Conservation (phyloP, 305 asterid species). For the Solanum hybrid region DNA sequence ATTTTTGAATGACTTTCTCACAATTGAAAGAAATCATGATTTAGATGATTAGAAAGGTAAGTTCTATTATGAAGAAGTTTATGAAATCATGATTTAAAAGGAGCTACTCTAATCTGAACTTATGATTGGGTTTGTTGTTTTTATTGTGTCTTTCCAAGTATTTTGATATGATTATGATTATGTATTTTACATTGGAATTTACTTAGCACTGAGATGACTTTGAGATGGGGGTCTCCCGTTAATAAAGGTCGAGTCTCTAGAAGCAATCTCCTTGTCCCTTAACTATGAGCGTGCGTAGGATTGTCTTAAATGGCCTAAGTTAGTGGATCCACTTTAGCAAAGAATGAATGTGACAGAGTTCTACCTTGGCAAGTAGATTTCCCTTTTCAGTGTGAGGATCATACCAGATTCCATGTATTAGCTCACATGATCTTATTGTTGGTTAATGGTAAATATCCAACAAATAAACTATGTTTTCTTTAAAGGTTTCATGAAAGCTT, state of each 20-base stretch:
- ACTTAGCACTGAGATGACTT: neutral
- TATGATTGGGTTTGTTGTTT: neutral
- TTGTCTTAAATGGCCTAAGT: neutral
- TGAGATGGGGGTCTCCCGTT: neutral
- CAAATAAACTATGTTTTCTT: neutral
- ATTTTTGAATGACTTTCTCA: too few relatives aligned
- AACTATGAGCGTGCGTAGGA: neutral
- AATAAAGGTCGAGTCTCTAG: neutral
- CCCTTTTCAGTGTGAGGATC: neutral
- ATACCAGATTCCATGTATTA: neutral
- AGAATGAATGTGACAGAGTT: neutral
- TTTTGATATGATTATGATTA: neutral
- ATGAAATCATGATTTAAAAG: neutral
- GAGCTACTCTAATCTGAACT: neutral
- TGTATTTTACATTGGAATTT: too few relatives aligned
- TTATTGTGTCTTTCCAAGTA: neutral
- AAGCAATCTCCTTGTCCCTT: neutral
- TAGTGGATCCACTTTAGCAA: neutral
- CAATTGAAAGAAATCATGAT: neutral
- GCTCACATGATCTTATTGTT: neutral
- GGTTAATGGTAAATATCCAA: neutral
- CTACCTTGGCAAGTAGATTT: neutral
- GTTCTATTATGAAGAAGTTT: neutral
- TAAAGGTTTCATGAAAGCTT: neutral
- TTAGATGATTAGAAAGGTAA: neutral